phyloP scores from a whole-genome alignment of 192 early-diverging fungal genomes.

The Linnemannia zychae region DNA sequence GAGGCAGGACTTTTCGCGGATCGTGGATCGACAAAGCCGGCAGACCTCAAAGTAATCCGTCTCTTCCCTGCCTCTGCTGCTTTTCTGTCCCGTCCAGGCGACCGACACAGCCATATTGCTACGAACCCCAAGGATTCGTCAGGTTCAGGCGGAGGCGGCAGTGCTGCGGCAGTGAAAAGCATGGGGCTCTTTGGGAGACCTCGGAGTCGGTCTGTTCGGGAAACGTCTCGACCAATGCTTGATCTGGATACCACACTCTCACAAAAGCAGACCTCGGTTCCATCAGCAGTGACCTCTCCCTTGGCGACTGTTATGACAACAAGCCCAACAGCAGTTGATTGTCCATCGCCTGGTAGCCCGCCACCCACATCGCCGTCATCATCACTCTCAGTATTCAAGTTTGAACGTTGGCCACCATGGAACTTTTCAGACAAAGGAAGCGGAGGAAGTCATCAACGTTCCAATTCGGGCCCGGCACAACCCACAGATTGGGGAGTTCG shows the following conservation, averaged over 20 bases:
- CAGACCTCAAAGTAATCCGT: slow-evolving; percentile 38
- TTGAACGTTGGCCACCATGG: slow-evolving; percentile 11
- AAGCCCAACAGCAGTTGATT: background rate
- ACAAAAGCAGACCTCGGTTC: background rate
- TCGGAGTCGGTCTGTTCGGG: slow-evolving; percentile 42
- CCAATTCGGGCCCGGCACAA: slow-evolving; percentile 36
- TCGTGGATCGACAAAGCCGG: slow-evolving; percentile 19
- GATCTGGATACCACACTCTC: background rate
- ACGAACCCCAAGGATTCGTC: background rate
- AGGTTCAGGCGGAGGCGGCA: background rate
- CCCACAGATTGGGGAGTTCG: slow-evolving; percentile 16
- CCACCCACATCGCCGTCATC: background rate
- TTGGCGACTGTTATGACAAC: background rate
- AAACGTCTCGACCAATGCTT: background rate
- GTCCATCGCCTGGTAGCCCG: background rate
- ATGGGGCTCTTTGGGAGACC: slow-evolving; percentile 27
- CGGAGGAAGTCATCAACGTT: slow-evolving; percentile 28
- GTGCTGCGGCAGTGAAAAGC: background rate
- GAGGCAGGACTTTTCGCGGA: slow-evolving; percentile 45
- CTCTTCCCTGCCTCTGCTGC: slow-evolving; percentile 22
- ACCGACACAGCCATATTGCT: background rate
- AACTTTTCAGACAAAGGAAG: slow-evolving; percentile 24
- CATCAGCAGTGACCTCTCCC: background rate
- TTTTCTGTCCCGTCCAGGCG: background rate
- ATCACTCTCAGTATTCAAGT: background rate